Conservation (phyloP, 2,329 filamentous ascomycete species). For the Exophiala phaeomuriformis region DNA sequence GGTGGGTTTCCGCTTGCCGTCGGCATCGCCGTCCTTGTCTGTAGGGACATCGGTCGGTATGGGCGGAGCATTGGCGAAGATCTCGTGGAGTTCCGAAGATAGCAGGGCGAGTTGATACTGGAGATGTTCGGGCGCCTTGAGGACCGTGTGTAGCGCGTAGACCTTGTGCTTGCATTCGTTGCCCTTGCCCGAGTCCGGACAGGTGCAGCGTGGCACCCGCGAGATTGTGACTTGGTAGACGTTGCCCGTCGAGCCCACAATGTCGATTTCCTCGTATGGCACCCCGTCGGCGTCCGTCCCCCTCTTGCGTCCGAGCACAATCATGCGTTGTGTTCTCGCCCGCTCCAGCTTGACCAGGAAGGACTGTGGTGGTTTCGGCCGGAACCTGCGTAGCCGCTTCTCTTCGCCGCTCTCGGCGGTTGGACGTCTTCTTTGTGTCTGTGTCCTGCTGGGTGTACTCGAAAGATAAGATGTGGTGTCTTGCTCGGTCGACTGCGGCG, state of each 20-base stretch:
- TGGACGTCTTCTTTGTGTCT: not conserved
- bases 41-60: constrained; percentile 33
- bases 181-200: constrained; percentile 48
- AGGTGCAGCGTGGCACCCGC: constrained; percentile 48
- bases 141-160: constrained; percentile 44
- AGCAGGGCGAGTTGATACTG: constrained; percentile 55
- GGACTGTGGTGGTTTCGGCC: constrained; percentile 38
- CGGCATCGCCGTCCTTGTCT: constrained; percentile 37
- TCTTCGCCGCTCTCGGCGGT: constrained; percentile 26
- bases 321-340: constrained; percentile 48
- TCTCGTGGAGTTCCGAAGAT: constrained; percentile 50
- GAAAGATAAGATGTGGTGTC: too few species aligned
- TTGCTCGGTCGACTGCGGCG: too few species aligned
- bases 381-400: constrained; percentile 37
- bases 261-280: constrained; percentile 47
- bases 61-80: constrained; percentile 48
- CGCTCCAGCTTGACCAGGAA: constrained; percentile 44
- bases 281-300: constrained; percentile 35
- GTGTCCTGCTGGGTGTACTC: not conserved
- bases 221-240: constrained; percentile 51
- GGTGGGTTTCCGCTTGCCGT: constrained; percentile 46
- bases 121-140: constrained; percentile 50
- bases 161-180: constrained; percentile 55
- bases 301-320: constrained; percentile 47
- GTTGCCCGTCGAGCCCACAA: constrained; percentile 57